Base-by-base conservation (phyloP, 2,329 filamentous ascomycete species). In the Aureobasidium sp. region DNA sequence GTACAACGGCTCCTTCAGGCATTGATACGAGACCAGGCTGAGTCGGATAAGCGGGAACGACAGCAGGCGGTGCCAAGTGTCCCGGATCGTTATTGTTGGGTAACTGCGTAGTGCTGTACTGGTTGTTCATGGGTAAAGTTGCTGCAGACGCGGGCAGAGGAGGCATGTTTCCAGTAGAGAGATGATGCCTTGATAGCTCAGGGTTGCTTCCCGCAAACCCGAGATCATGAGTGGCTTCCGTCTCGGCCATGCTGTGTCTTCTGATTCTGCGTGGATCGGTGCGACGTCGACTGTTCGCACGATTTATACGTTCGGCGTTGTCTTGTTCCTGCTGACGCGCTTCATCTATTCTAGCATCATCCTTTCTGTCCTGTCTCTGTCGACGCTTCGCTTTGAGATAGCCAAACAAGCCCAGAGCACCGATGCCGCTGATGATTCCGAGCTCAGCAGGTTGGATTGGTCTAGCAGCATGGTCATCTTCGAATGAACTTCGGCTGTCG, bases 291-390 rank as follows among this genome's bases (percentile, higher is more conserved):
- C 52, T 53, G 21, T 55, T 55, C 2, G 53, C 35, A 11, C 64
- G 62, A 40, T 67, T 67, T 57, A 62, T 68, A n/a, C 55, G 53
- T 14, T 65, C 59, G 34, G 66, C 63, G n/a, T 71, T 70, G 19
- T 71, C 64, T n/a, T 73, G 67, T 11, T 74, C 70, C 56, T 74
- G 74, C 56, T 69, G 71, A 50, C 72, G 72, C 54, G 78, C 67
- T 39, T 73, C 73, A 47, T 77, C 79, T 4, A 86, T 78, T 19
- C 81, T 79, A 50, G 81, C 77, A 59, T 83, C 74, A 53, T 84
- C 79, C 53, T 66, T 81, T 66, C 59, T 79, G 70, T 65, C 84
- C 75, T 64, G 78, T 70, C 65, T 74, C 66, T 59, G 79, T 74
- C 64, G 66, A 54, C 70, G 70, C 59, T 70, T 72, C 51, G 74